phyloP scores from a whole-genome alignment of 2,329 filamentous ascomycete genomes.

The Botrytis byssoidea region DNA sequence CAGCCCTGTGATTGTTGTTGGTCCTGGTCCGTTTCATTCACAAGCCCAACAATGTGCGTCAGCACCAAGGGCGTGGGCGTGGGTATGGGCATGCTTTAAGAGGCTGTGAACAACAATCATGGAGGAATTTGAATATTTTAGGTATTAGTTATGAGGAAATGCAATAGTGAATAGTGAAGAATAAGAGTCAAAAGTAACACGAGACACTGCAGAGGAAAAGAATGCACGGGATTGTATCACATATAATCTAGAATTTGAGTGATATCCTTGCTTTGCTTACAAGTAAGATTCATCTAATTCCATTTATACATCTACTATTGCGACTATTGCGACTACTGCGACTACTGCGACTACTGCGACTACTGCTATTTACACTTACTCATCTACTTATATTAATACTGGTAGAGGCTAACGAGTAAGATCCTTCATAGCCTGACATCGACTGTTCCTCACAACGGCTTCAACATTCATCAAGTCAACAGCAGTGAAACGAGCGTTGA shows the following conservation, averaged over 20 bases:
- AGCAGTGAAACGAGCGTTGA: neutral
- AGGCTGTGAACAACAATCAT: conserved; percentile 13
- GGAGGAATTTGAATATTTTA: neutral
- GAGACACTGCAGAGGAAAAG: neutral
- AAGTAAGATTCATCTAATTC: neutral
- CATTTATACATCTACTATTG: neutral
- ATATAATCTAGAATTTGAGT: neutral
- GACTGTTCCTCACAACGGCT: neutral
- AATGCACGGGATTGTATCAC: conserved; percentile 1
- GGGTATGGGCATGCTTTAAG: neutral
- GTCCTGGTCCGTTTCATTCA: conserved; percentile 11
- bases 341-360: neutral
- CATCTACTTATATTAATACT: neutral
- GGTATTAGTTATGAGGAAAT: neutral
- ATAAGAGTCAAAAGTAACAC: neutral
- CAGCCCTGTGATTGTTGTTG: conserved; percentile 11
- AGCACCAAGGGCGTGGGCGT: neutral
- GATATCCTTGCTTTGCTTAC: conserved; percentile 6
- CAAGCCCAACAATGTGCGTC: conserved; percentile 7
- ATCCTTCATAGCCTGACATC: neutral
- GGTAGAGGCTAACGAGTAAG: neutral
- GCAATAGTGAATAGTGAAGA: neutral
- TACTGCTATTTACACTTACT: neutral
- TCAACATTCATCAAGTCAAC: neutral
- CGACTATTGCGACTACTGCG: neutral